Percentiles rank a stretch among this genome's conserved stretches.
Evolutionary conservation across 2,329 filamentous ascomycete species (phyloP).

Genomic region (Diaporthe sp.): DNA sequence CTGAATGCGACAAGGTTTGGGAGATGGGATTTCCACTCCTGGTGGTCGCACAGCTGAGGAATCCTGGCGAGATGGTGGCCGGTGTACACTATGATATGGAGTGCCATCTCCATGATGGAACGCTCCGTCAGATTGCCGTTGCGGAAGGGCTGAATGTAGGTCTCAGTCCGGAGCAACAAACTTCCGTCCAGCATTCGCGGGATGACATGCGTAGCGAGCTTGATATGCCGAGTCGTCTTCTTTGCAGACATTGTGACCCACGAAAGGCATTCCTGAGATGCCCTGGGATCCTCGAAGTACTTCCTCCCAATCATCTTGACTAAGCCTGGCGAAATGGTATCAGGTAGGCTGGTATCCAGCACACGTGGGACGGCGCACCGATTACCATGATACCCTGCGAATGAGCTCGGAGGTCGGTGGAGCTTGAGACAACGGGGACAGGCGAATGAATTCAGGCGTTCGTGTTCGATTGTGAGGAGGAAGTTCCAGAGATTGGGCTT

Average conservation of each 20-base stretch:
- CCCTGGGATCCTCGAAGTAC: background rate
- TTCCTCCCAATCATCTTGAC: constrained; percentile 29
- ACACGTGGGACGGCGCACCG: too few species aligned
- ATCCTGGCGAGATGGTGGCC: background rate
- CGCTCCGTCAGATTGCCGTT: background rate
- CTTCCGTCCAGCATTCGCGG: constrained; percentile 12
- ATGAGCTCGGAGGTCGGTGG: background rate
- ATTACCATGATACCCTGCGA: too few species aligned
- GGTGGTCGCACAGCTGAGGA: background rate
- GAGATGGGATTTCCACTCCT: background rate
- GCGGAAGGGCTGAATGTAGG: background rate
- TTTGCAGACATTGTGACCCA: background rate
- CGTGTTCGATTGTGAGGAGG: background rate
- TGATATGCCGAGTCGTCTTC: constrained; percentile 21
- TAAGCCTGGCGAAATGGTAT: background rate
- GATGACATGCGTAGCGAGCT: background rate
- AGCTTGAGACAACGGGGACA: constrained; percentile 14
- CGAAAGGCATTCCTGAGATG: background rate
- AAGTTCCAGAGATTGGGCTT: background rate
- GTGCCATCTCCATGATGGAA: background rate
- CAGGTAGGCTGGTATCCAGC: background rate
- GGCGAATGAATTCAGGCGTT: background rate
- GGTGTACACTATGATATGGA: background rate
- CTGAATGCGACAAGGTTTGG: background rate
- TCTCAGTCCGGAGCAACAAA: constrained; percentile 16